Evolutionary conservation across 1,139 yeast species (phyloP).

Genomic region (Geotrichum armillariae): DNA sequence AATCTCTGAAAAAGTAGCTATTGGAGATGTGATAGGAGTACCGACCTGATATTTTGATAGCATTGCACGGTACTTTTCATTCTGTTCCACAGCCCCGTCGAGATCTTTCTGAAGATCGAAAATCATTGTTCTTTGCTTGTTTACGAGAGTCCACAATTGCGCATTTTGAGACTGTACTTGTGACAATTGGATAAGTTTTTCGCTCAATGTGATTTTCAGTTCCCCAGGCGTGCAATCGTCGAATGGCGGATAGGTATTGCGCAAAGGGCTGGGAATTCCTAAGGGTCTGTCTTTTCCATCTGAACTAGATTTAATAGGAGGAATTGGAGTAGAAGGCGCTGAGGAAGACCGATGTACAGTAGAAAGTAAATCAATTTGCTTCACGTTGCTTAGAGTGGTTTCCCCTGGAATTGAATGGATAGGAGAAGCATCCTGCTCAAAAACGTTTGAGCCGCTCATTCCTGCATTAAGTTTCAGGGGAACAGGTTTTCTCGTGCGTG

Average conservation of each 20-base stretch:
- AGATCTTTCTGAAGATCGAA: constrained; percentile 35
- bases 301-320: neutral
- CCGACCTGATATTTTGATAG: constrained; percentile 8
- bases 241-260: constrained; percentile 15
- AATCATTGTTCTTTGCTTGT: constrained; percentile 35
- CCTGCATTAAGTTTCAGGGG: neutral
- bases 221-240: constrained; percentile 21
- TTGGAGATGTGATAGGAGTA: neutral
- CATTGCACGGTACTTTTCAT: constrained; percentile 22
- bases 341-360: constrained; percentile 6
- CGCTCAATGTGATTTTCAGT: constrained; percentile 21
- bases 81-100: constrained; percentile 29
- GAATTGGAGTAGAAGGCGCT: constrained; percentile 13
- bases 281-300: neutral
- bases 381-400: neutral
- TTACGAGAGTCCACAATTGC: constrained; percentile 35
- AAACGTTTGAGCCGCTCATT: neutral
- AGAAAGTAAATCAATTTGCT: constrained; percentile 1
- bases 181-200: constrained; percentile 23
- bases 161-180: constrained; percentile 33
- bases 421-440: neutral
- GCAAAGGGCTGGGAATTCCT: constrained; percentile 17
- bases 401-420: neutral
- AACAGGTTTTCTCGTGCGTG: constrained; percentile 7
- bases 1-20: neutral